A percentile compares a stretch with the other conserved stretches of the same genome.
phyloP scores from a whole-genome alignment of 768 basidiomycete genomes.

The Lyophyllum semitale region DNA sequence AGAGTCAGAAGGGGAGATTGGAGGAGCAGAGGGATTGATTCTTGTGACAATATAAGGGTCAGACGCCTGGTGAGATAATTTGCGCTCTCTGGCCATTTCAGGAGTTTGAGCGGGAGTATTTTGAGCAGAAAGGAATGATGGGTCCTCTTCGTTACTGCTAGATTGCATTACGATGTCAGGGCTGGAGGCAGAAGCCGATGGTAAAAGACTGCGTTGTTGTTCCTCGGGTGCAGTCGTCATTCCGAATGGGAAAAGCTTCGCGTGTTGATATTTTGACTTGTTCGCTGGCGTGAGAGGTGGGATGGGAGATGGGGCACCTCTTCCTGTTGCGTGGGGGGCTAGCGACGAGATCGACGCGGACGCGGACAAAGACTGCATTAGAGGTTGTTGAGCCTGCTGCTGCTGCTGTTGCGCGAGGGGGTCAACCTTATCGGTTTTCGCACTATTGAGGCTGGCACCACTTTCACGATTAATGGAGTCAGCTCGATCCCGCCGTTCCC shows the following conservation, averaged over 20 bases:
- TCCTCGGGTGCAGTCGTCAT: constrained; percentile 73
- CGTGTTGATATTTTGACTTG: constrained; percentile 69
- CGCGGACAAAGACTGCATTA: constrained; percentile 64
- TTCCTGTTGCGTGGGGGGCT: constrained; percentile 52
- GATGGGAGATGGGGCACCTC: constrained; percentile 72
- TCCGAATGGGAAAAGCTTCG: constrained; percentile 88
- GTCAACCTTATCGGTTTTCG: constrained; percentile 58
- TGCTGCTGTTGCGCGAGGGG: constrained; percentile 38
- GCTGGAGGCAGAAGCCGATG: constrained; percentile 44
- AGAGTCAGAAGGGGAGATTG: constrained; percentile 43
- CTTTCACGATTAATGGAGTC: constrained; percentile 80
- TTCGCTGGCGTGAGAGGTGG: constrained; percentile 74
- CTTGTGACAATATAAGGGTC: constrained; percentile 65
- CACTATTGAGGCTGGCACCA: constrained; percentile 66
- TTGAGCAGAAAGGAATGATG: constrained; percentile 40
- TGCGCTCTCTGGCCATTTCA: constrained; percentile 57
- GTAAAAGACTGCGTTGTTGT: constrained; percentile 62
- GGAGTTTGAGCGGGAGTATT: constrained; percentile 52
- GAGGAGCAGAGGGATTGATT: constrained; percentile 47
- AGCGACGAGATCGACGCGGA: constrained; percentile 73
- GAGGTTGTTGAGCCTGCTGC: constrained; percentile 40
- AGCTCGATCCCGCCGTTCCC: constrained; percentile 67
- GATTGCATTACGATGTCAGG: constrained; percentile 45
- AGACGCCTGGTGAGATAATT: constrained; percentile 67
- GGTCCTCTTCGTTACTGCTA: constrained; percentile 50